A percentile compares a stretch with the other conserved stretches of the same genome.
These are phyloP conservation scores for Exophiala aquamarina DNA, from an alignment of 2,329 filamentous ascomycete species.

Conservation along the genomic window DNA sequence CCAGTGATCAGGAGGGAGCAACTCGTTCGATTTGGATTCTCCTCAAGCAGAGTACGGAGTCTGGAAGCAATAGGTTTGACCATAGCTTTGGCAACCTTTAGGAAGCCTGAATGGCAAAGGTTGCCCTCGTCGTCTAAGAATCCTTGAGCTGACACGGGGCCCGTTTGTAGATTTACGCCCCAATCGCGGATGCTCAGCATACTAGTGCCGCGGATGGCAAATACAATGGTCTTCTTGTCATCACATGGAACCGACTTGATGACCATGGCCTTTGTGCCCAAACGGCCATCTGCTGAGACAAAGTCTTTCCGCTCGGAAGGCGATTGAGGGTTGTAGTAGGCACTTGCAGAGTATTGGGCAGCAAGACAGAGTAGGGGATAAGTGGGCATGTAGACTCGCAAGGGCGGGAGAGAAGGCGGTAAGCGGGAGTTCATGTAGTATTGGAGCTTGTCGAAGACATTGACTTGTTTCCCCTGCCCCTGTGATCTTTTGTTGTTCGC, in stretches of 20 bases:
- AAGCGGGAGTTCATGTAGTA: constrained; percentile 75
- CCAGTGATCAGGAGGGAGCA: constrained; percentile 80
- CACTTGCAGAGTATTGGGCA: constrained; percentile 72
- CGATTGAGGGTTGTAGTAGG: constrained; percentile 66
- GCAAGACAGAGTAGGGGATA: constrained; percentile 78
- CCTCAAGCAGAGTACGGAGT: constrained; percentile 67
- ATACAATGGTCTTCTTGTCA: constrained; percentile 74
- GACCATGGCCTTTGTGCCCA: constrained; percentile 81
- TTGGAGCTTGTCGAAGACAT: constrained; percentile 74
- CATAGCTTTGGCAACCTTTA: constrained; percentile 75
- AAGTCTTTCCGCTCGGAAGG: constrained; percentile 64
- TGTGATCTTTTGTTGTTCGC: not conserved
- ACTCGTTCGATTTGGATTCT: constrained; percentile 65
- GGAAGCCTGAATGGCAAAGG: constrained; percentile 76
- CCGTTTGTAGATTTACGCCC: constrained; percentile 76
- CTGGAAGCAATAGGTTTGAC: constrained; percentile 69
- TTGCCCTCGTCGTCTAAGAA: constrained; percentile 80
- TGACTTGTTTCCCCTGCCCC: constrained; percentile 45
- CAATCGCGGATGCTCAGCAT: constrained; percentile 76
- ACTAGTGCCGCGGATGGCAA: constrained; percentile 74
- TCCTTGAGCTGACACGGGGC: constrained; percentile 62
- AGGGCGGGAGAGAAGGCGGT: constrained; percentile 64
- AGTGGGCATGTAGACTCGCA: constrained; percentile 71
- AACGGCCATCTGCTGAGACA: constrained; percentile 68
- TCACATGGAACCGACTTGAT: constrained; percentile 80